Evolutionary conservation across 192 early-diverging fungal genomes (phyloP).

Genomic region (Polychytrium aggregatum): DNA sequence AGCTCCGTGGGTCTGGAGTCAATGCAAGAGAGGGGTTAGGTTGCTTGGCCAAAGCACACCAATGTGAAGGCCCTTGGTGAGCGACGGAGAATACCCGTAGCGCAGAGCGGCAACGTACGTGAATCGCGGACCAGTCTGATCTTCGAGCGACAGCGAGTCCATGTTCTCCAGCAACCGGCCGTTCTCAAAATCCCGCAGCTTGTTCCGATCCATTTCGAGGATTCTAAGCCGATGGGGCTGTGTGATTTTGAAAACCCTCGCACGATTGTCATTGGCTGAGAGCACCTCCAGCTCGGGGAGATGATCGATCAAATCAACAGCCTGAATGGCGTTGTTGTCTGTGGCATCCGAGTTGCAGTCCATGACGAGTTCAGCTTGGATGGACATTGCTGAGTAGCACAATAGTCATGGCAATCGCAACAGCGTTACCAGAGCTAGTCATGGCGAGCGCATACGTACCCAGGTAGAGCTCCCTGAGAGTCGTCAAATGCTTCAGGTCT

Average conservation of each 20-base stretch:
- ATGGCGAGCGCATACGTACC: no score
- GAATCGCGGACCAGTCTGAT: conserved; percentile 4
- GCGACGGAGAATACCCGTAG: no score
- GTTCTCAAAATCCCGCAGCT: background rate
- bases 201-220: conserved; percentile 11
- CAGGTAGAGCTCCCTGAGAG: conserved; percentile 5
- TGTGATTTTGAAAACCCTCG: conserved; percentile 5
- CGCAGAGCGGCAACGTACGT: no score
- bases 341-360: background rate
- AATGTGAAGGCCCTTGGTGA: no score
- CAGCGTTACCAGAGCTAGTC: no score
- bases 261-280: conserved; percentile 4
- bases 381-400: background rate
- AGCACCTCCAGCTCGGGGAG: conserved; percentile 7
- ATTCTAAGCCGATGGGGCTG: conserved; percentile 2
- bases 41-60: no score
- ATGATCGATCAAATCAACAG: background rate
- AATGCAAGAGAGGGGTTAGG: no score
- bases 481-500: conserved; percentile 3
- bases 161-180: conserved; percentile 4
- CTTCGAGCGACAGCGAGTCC: conserved; percentile 5
- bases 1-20: no score
- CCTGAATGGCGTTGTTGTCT: conserved; percentile 9
- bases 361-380: background rate
- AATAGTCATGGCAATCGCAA: no score